Evolutionary conservation across 768 basidiomycete species (phyloP), one percentile per base, ranked within the genome.

Genomic region (Myochromella boudieri): DNA sequence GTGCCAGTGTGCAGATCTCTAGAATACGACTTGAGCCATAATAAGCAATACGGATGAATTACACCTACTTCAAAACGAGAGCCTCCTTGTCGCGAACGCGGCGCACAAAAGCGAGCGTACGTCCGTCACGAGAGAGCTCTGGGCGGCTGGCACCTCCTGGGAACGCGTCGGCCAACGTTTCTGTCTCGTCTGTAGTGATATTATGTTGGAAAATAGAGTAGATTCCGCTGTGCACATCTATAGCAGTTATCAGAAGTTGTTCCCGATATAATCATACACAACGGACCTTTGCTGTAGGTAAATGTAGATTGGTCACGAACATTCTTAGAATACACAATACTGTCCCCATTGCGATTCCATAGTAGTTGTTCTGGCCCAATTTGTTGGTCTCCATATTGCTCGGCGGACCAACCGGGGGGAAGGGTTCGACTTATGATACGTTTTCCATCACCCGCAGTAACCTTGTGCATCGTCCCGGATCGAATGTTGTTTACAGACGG

Each of bases 101-200:
- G 31, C 85, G 78, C 31, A 89, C 83, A 56, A 87, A 89, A 1
- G 86, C 86, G 10, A 89, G 72, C 1, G 86, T 87, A 32, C 78
- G 74, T 1, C 78, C 71, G 60, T 87, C 85, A 21, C 75, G 75
- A 17, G 86, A 87, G 7, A 88, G 66, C 49, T 84, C 84, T 20
- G 86, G 86, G 42, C 84, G 72, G 54, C 74, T 85, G 4, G 86
- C 87, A n/a, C 86, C 87, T 17, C 87, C 87, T 0, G 86, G 84
- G 45, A 61, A 76, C 0, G 78, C 64, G 42, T 68, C 62, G 0
- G 85, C 84, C 0, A 89, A 64, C 1, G 70, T 71, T 28, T 76
- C 70, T 3, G 79, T 79, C 8, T 63, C 51, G 3, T 74, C 70
- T 0, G 76, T 77, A 0, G 84, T 87, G 26, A 87, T 49, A 57